These are phyloP conservation scores for Carex kokanica DNA, from an alignment of 176 grass and related monocot genomes.

Conservation along the genomic window DNA sequence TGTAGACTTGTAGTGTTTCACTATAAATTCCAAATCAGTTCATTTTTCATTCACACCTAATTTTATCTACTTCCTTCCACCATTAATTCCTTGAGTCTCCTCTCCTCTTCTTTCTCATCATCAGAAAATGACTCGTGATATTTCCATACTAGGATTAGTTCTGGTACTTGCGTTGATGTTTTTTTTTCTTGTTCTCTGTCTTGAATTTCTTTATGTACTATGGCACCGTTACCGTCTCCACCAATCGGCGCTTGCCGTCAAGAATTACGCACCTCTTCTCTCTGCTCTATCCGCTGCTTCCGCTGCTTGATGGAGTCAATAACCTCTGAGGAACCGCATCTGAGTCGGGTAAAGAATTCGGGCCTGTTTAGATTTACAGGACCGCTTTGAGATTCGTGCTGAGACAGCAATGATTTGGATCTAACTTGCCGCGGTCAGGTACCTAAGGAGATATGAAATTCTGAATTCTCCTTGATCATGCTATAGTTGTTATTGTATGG, in stretches of 20 bases:
- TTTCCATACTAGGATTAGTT: background rate
- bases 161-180: background rate
- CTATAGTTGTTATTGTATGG: background rate
- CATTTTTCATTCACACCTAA: background rate
- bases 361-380: no score
- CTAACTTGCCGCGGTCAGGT: no score
- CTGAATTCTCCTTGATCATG: background rate
- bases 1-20: background rate
- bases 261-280: background rate
- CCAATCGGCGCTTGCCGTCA: background rate
- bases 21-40: background rate
- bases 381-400: no score
- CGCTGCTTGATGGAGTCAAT: background rate
- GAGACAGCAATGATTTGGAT: no score
- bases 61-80: background rate
- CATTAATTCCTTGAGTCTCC: background rate
- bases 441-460: no score
- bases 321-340: no score
- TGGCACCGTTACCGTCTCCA: background rate
- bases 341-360: no score
- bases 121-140: background rate
- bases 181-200: background rate
- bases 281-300: constrained; percentile 1
- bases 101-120: background rate
- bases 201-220: background rate